Percentiles rank a stretch among this genome's conserved stretches.
Conservation (phyloP, 2,329 filamentous ascomycete species). For the Fusarium concolor region DNA sequence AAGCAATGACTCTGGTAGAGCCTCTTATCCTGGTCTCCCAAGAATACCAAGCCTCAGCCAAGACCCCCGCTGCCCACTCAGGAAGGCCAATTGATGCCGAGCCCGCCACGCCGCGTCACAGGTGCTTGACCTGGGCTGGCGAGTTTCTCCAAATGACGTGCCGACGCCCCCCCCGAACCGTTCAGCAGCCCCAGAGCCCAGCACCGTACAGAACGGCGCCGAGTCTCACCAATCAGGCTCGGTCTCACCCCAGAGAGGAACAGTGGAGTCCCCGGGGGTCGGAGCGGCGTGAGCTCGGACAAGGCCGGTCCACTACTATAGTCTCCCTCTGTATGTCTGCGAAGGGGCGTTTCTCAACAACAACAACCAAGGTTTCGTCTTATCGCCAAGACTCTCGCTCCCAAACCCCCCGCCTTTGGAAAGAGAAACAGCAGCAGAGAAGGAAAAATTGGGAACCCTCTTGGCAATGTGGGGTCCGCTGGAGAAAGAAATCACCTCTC, state of each 20-base stretch:
- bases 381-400: constrained; percentile 43
- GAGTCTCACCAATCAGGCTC: constrained; percentile 22
- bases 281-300: constrained; percentile 25
- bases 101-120: constrained; percentile 46
- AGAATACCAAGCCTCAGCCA: constrained; percentile 39
- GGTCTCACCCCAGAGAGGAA: constrained; percentile 1
- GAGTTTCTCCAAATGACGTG: constrained; percentile 41
- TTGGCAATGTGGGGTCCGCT: constrained; percentile 43
- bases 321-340: constrained; percentile 2
- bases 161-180: constrained; percentile 13
- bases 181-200: constrained; percentile 1
- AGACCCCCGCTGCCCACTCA: constrained; percentile 26
- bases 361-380: constrained; percentile 37
- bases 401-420: constrained; percentile 43
- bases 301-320: constrained; percentile 24
- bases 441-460: constrained; percentile 40
- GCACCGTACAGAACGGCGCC: constrained; percentile 34
- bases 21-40: constrained; percentile 33
- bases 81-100: constrained; percentile 39
- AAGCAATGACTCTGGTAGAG: constrained; percentile 25
- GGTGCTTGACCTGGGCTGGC: constrained; percentile 16
- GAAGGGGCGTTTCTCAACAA: constrained; percentile 23
- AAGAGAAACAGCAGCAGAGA: constrained; percentile 35
- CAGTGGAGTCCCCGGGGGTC: constrained; percentile 2
- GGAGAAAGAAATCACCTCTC: constrained; percentile 23